Conservation (phyloP, 2,329 filamentous ascomycete species). For the Colletotrichum sublineola region DNA sequence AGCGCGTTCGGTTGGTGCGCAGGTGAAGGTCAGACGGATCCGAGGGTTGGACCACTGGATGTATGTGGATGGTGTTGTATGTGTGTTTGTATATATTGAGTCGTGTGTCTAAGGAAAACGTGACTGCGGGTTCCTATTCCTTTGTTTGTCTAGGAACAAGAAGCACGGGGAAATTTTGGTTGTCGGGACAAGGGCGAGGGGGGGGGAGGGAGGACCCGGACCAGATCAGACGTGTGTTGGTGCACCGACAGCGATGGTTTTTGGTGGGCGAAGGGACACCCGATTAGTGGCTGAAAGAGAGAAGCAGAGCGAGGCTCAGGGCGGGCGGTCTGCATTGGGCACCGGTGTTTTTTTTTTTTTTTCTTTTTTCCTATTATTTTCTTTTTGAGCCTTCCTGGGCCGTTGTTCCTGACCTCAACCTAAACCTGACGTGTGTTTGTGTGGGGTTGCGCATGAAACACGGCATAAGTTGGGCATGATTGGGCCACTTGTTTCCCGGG, state of each 20-base stretch:
- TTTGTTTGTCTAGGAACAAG: conserved; percentile 22
- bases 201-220: no score
- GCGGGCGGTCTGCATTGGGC: conserved; percentile 8
- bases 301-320: background rate
- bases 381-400: background rate
- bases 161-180: conserved; percentile 38
- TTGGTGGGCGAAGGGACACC: background rate
- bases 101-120: background rate
- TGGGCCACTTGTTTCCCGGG: conserved; percentile 10
- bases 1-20: conserved; percentile 5
- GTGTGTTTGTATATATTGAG: background rate
- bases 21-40: conserved; percentile 25
- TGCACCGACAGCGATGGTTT: background rate
- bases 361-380: background rate
- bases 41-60: conserved; percentile 7
- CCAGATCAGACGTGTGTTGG: background rate
- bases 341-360: background rate
- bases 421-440: background rate
- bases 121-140: conserved; percentile 22
- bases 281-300: background rate
- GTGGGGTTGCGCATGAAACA: background rate
- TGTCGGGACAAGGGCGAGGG: conserved; percentile 38
- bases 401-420: conserved; percentile 6
- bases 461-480: conserved; percentile 22
- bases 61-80: background rate